Base-by-base conservation (phyloP, 345 rosid genomes). In the Aegle marmelos region DNA sequence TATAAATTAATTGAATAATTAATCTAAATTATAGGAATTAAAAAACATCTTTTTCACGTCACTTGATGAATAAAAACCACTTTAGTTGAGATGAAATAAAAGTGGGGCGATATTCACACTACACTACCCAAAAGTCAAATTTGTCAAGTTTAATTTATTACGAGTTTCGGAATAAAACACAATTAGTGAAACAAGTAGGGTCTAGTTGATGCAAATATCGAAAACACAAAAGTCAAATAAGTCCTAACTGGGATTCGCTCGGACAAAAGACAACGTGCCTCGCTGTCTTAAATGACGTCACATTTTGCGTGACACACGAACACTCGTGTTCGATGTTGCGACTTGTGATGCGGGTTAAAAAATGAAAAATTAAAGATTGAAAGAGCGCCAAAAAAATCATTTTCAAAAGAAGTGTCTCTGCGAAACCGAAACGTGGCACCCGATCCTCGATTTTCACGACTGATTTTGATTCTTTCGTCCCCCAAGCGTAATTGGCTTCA, bases 241-340 rank as follows among this genome's bases (percentile, higher is more conserved):
- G 72, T 68, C 39, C 14, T 25, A 57, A 80, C 74, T 78, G 76
- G 77, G 86, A 80, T 82, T 78, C 82, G 76, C 56, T 27, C 54
- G 59, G 71, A 68, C 63, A 75, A 37, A 71, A 71, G 83, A 72
- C 80, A 65, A 70, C 68, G 60, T 9, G 72, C 77, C 74, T 61
- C 67, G 76, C 78, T 79, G 84, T 75, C 84, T 19, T 0, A 6
- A 67, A 68, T 84, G 85, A 82, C 78, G 79, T 78, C 66, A 67
- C 68, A 76, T 16, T 39, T 75, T 73, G 82, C 82, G 82, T 65
- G 22, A 62, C 60, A 11, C 19, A 58, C 78, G 61, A 76, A 33
- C 63, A 75, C 59, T 25, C 63, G 28, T 16, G 14, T 14, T 25
- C 56, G 45, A 25, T 62, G 72, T 37, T 76, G 33, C 13, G 50